Evolutionary conservation across 805 yeast species (phyloP).

Genomic region (Pichia kluyveri): DNA sequence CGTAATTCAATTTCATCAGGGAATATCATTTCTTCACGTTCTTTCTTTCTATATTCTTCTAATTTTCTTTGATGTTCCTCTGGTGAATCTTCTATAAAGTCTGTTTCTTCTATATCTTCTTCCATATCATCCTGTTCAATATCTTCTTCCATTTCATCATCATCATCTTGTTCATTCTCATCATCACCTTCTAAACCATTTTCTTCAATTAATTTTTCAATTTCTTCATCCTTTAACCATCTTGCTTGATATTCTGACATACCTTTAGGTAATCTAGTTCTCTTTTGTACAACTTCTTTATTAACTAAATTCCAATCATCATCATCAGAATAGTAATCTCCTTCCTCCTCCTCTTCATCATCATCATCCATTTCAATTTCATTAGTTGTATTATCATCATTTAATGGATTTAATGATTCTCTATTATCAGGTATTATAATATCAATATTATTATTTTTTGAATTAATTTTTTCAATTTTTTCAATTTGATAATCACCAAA

Average conservation of each 20-base stretch:
- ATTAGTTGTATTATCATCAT: conserved; percentile 37
- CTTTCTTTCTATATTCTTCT: conserved; percentile 55
- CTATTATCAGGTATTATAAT: conserved; percentile 25
- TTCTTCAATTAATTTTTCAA: conserved; percentile 30
- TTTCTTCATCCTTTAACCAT: conserved; percentile 62
- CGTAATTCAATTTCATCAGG: conserved; percentile 90
- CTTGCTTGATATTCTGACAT: conserved; percentile 69
- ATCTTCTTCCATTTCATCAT: conserved; percentile 27
- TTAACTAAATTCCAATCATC: conserved; percentile 17
- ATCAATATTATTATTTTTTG: conserved; percentile 17
- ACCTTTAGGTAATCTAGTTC: conserved; percentile 51
- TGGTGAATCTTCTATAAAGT: conserved; percentile 38
- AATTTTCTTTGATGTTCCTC: conserved; percentile 83
- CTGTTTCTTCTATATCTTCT: conserved; percentile 49
- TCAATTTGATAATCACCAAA: conserved; percentile 80
- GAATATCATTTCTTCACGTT: conserved; percentile 79
- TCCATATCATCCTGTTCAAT: conserved; percentile 1
- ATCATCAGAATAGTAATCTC: conserved; percentile 11
- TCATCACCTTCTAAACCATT: conserved; percentile 29
- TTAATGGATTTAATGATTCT: conserved; percentile 10
- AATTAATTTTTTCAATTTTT: conserved; percentile 44
- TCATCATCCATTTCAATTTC: conserved; percentile 29
- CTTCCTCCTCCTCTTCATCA: conserved; percentile 48
- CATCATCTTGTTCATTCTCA: conserved; percentile 25
- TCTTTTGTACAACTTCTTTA: conserved; percentile 10